Evolutionary conservation across 441 rosid genomes (phyloP).

Genomic region (Erodium texanum): DNA sequence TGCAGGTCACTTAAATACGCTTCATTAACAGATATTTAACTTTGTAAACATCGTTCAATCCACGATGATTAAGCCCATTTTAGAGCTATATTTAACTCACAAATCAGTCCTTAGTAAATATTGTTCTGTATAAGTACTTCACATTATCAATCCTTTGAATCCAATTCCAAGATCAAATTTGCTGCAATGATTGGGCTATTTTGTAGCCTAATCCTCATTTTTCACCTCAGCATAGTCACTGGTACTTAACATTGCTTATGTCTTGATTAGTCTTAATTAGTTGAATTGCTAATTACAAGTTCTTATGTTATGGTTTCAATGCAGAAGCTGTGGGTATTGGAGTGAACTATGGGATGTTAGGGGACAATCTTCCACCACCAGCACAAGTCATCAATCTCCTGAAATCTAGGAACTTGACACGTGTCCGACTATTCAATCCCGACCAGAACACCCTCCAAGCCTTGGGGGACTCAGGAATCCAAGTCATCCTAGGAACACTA

Average conservation of each 20-base stretch:
- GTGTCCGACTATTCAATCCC: slow-evolving; percentile 13
- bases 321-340: slow-evolving; percentile 8
- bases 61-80: not conserved
- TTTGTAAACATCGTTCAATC: not conserved
- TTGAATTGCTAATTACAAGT: not conserved
- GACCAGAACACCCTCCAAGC: slow-evolving; percentile 13
- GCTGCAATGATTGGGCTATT: not conserved
- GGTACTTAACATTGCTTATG: not conserved
- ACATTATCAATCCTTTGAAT: not conserved
- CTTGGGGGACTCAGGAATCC: slow-evolving; percentile 12
- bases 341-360: slow-evolving; percentile 11
- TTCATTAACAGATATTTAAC: not conserved
- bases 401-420: not conserved
- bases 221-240: slow-evolving; percentile 1
- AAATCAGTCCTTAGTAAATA: too few species aligned
- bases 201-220: not conserved
- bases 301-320: not conserved
- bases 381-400: slow-evolving; percentile 2
- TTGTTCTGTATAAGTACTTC: not conserved
- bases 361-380: slow-evolving; percentile 12
- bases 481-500: slow-evolving; percentile 14
- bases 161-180: not conserved
- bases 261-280: not conserved
- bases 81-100: not conserved
- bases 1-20: too few species aligned